Conservation (phyloP, 371 early-diverging fungal species). For the Dipsacomyces acuminosporus region DNA sequence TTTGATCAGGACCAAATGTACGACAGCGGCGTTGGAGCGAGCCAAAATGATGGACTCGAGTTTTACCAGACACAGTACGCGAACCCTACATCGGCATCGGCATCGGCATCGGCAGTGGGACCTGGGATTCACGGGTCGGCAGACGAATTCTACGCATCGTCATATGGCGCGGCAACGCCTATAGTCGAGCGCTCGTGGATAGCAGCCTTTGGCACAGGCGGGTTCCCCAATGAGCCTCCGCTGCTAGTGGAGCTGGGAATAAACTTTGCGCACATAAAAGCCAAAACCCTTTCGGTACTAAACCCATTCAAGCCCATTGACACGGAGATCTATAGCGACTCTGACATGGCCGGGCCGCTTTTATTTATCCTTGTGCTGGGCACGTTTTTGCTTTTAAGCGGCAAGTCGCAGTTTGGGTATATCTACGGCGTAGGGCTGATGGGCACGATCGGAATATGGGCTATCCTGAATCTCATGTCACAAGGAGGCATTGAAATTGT, state of each 20-base stretch:
- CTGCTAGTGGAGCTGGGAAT: slow-evolving; percentile 90
- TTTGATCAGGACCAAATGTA: slow-evolving; percentile 41
- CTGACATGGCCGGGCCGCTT: slow-evolving; percentile 93
- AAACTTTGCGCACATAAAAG: slow-evolving; percentile 83
- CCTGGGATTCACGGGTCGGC: slow-evolving; percentile 44
- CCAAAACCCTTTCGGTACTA: slow-evolving; percentile 76
- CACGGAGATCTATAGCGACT: slow-evolving; percentile 86
- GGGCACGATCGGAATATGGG: slow-evolving; percentile 81
- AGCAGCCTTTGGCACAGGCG: slow-evolving; percentile 82
- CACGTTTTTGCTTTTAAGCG: slow-evolving; percentile 80
- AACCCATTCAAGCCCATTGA: slow-evolving; percentile 88
- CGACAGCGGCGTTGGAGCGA: slow-evolving; percentile 1
- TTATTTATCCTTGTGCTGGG: slow-evolving; percentile 88
- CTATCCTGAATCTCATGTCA: slow-evolving; percentile 91
- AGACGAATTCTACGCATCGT: slow-evolving; percentile 48
- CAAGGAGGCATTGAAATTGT: slow-evolving; percentile 81
- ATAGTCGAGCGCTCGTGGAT: slow-evolving; percentile 53
- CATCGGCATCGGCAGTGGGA: slow-evolving; percentile 11
- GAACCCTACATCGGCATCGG: slow-evolving; percentile 50
- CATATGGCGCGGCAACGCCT: slow-evolving; percentile 52
- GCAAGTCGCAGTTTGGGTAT: slow-evolving; percentile 94
- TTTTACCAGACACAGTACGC: slow-evolving; percentile 64
- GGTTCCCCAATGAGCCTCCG: slow-evolving; percentile 82
- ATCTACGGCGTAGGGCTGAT: slow-evolving; percentile 93
- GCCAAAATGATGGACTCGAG: slow-evolving; percentile 50